phyloP scores from a whole-genome alignment of 805 yeast species.

The Candida yuanshanica region DNA sequence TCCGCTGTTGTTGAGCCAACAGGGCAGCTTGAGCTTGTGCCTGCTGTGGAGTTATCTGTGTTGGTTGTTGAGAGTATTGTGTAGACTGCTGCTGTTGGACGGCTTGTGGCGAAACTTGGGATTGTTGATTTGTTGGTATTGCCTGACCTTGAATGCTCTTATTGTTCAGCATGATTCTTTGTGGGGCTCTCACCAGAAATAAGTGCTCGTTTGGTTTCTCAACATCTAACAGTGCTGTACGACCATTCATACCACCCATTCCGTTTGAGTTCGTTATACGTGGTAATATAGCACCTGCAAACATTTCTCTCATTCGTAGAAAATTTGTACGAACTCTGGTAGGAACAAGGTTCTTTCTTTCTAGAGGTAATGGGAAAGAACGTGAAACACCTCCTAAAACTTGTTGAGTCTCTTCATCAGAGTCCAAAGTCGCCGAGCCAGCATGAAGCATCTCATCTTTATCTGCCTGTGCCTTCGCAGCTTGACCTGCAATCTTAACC shows the following conservation, averaged over 20 bases:
- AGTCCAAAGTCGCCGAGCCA: slow-evolving; percentile 38
- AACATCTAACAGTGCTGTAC: slow-evolving; percentile 69
- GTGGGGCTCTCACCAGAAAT: slow-evolving; percentile 46
- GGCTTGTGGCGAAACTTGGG: slow-evolving; percentile 1
- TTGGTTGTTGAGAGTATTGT: slow-evolving; percentile 5
- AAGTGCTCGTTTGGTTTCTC: slow-evolving; percentile 65
- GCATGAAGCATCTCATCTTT: slow-evolving; percentile 57
- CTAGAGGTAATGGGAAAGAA: slow-evolving; percentile 80
- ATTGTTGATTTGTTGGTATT: background rate
- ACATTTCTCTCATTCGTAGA: slow-evolving; percentile 88
- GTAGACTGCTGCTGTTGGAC: slow-evolving; percentile 7
- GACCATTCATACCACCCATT: slow-evolving; percentile 74
- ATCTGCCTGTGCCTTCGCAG: slow-evolving; percentile 73
- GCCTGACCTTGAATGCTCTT: slow-evolving; percentile 9
- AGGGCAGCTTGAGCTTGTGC: slow-evolving; percentile 7
- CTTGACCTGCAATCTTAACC: slow-evolving; percentile 78
- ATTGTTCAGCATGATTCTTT: slow-evolving; percentile 27
- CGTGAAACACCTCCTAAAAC: slow-evolving; percentile 85
- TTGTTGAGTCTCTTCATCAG: slow-evolving; percentile 89
- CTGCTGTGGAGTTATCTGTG: slow-evolving; percentile 7
- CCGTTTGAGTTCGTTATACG: slow-evolving; percentile 51
- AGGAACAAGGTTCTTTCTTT: slow-evolving; percentile 65
- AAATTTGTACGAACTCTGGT: slow-evolving; percentile 65
- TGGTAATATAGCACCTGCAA: slow-evolving; percentile 77
- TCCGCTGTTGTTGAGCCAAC: slow-evolving; percentile 7